These are phyloP conservation scores for Lathyrus oleraceus DNA, from an alignment of 306 rosid genomes.

Conservation along the genomic window DNA sequence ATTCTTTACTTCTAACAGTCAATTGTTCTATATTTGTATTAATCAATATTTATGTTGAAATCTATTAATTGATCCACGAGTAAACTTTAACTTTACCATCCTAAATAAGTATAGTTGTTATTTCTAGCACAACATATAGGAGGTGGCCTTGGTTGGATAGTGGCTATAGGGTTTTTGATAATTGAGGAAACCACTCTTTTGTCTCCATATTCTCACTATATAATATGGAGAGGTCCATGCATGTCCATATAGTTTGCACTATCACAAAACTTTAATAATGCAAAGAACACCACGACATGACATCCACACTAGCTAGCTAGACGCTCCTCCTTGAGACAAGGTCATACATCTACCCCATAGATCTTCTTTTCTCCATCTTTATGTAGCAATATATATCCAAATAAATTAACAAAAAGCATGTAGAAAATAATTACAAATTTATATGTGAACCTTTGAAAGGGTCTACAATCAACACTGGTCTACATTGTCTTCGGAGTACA, in stretches of 20 bases:
- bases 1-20: too few relatives aligned
- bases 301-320: slow-evolving; percentile 32
- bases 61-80: too few relatives aligned
- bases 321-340: slow-evolving; percentile 71
- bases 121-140: too few relatives aligned
- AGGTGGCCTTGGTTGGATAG: slow-evolving; percentile 25
- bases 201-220: slow-evolving; percentile 60
- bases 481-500: slow-evolving; percentile 21
- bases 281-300: slow-evolving; percentile 40
- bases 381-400: slow-evolving; percentile 51
- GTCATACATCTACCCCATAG: slow-evolving; percentile 34
- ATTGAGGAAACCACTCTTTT: slow-evolving; percentile 65
- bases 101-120: too few relatives aligned
- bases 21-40: too few relatives aligned
- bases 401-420: slow-evolving; percentile 41
- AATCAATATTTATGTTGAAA: too few relatives aligned
- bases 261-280: slow-evolving; percentile 50
- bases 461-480: neutral
- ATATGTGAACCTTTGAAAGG: neutral
- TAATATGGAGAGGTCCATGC: slow-evolving; percentile 56
- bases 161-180: slow-evolving; percentile 48
- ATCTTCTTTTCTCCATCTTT: slow-evolving; percentile 49
- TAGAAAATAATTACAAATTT: neutral
- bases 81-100: too few relatives aligned
- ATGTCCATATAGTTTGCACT: slow-evolving; percentile 59